These are phyloP conservation scores for Chlamydomonas sp. DNA, from an alignment of 139 green algal species.

Conservation along the genomic window DNA sequence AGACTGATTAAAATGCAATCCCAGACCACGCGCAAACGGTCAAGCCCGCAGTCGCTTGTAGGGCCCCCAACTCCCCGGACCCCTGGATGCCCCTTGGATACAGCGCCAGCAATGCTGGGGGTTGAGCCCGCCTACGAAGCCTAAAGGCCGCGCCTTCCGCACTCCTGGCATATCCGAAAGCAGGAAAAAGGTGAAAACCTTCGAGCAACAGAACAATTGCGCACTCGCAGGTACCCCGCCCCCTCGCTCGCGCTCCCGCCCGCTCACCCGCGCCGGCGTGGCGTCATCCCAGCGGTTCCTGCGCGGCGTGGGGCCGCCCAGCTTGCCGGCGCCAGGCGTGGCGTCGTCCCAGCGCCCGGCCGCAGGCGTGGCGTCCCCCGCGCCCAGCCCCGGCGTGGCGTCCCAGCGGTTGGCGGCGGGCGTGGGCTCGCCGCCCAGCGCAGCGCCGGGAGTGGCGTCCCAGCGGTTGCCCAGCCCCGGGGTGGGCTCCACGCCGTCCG, in stretches of 20 bases:
- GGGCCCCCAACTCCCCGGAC: too few relatives aligned
- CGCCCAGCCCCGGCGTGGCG: conserved; percentile 66
- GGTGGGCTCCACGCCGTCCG: conserved; percentile 72
- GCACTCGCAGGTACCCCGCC: not conserved
- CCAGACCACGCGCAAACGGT: too few relatives aligned
- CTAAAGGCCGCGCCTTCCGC: too few relatives aligned
- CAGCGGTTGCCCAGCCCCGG: conserved; percentile 73
- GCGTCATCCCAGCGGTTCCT: conserved; percentile 82
- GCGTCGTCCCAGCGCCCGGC: conserved; percentile 73
- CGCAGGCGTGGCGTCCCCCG: conserved; percentile 17
- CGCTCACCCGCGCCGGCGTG: conserved; percentile 52
- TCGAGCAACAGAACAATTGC: not conserved
- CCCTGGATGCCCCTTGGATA: too few relatives aligned
- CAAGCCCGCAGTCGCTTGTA: too few relatives aligned
- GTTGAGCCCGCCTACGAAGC: too few relatives aligned
- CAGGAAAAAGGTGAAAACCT: not conserved
- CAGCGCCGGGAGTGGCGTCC: conserved; percentile 81
- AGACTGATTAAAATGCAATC: not conserved
- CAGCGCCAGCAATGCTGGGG: too few relatives aligned
- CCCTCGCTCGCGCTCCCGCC: not conserved
- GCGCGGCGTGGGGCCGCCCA: conserved; percentile 42
- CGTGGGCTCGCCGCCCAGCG: conserved; percentile 40
- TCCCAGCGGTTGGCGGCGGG: conserved; percentile 78
- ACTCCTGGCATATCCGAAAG: too few relatives aligned
- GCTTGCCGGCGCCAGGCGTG: conserved; percentile 43